Percentiles rank a stretch among this genome's conserved stretches.
Conservation (phyloP, 495 filamentous ascomycete species). For the Penicillium angulare region DNA sequence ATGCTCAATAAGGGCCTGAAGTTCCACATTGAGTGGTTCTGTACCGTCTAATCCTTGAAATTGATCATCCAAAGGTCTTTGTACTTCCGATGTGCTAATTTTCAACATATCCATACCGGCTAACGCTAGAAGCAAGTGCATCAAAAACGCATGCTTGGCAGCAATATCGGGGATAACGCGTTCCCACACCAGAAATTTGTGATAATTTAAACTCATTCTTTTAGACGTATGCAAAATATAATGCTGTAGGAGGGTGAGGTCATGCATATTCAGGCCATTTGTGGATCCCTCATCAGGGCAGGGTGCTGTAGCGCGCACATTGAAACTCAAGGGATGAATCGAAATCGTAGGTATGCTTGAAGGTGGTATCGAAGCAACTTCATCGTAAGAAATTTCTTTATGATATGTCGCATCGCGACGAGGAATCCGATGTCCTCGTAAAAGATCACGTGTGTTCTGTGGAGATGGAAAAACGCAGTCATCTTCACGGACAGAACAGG, state of each 20-base stretch:
- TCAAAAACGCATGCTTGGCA: constrained; percentile 8
- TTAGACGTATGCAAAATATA: constrained; percentile 24
- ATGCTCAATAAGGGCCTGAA: constrained; percentile 19
- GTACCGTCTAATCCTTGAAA: background rate
- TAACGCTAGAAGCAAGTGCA: constrained; percentile 22
- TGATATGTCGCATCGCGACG: background rate
- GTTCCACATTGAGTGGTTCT: background rate
- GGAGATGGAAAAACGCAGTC: constrained; percentile 16
- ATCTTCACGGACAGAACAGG: constrained; percentile 15
- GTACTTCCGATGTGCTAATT: background rate
- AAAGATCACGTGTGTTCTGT: constrained; percentile 1
- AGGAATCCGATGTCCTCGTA: background rate
- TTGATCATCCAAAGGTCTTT: background rate
- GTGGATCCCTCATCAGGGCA: background rate
- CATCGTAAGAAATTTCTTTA: background rate
- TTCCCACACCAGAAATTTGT: constrained; percentile 18
- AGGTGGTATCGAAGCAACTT: too few species aligned
- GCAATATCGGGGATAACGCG: constrained; percentile 19
- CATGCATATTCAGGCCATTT: constrained; percentile 17
- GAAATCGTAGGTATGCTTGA: background rate
- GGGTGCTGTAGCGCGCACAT: background rate
- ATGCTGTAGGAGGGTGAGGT: constrained; percentile 19
- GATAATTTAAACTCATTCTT: constrained; percentile 14
- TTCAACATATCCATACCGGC: constrained; percentile 21
- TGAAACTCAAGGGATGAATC: constrained; percentile 12